Conservation (phyloP, 768 basidiomycete genomes). For the Naematelia encephala region DNA sequence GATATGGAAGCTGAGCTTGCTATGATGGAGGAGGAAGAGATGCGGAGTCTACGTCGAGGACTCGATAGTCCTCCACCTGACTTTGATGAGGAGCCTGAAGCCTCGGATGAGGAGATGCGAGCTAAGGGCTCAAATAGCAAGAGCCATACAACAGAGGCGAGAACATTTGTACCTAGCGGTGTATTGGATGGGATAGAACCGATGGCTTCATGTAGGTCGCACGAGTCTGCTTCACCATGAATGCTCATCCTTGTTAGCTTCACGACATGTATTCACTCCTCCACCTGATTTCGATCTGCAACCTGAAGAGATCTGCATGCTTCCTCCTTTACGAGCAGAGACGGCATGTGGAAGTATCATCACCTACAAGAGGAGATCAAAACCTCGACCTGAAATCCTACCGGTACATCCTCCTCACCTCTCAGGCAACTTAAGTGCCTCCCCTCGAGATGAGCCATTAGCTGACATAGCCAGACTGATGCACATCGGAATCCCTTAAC, state of each 20-base stretch:
- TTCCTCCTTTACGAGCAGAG: conserved; percentile 24
- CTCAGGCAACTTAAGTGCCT: too few species aligned
- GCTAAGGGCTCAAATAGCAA: conserved; percentile 4
- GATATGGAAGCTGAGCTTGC: conserved; percentile 1
- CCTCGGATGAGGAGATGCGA: conserved; percentile 26
- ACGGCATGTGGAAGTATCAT: conserved; percentile 31
- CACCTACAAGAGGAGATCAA: conserved; percentile 26
- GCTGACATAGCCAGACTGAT: neutral
- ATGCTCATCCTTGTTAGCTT: conserved; percentile 9
- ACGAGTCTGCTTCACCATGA: too few species aligned
- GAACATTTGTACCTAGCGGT: neutral
- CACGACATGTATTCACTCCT: conserved; percentile 8
- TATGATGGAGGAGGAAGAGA: conserved; percentile 1
- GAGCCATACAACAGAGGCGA: neutral
- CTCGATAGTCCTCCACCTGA: conserved; percentile 27
- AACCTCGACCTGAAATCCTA: conserved; percentile 10
- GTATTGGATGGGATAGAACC: neutral
- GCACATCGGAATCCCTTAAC: conserved; percentile 6
- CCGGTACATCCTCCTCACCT: too few species aligned
- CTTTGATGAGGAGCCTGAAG: conserved; percentile 29
- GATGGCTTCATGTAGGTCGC: neutral
- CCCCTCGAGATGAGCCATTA: too few species aligned
- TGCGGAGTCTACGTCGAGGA: neutral
- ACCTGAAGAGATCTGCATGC: neutral
- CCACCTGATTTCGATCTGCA: conserved; percentile 7